Base-by-base conservation (phyloP, 2,329 filamentous ascomycete genomes). In the Fusarium sp. region DNA sequence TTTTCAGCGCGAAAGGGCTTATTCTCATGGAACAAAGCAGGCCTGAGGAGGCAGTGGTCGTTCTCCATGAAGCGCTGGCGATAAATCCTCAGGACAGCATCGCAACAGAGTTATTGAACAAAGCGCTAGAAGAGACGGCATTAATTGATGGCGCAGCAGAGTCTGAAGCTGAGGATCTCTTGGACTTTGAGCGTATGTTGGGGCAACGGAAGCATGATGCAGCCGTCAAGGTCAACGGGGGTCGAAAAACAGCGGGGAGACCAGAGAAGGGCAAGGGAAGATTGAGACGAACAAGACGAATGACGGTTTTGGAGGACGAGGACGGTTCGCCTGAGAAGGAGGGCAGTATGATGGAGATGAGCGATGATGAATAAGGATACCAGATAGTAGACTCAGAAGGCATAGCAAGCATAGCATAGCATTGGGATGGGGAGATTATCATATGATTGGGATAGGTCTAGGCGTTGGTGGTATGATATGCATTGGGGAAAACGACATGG, bases 1-100 rank as follows among this genome's bases (percentile, higher is more conserved):
- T 96, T 6, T 96, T 97, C 79, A 90, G 90, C 55, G 92, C 94
- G 17, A 96, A 97, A 78, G 96, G 94, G 0, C 86, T 98, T 22
- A 92, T 97, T 18, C 87, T 96, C 62, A 88, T 98, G 75, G 94
- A 98, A 78, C 87, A 94, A 75, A 90, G 90, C 22, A 87, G 90
- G 57, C 89, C 90, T 0, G 92, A 93, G 77, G 93, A 97, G 51
- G 96, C 96, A 1, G 91, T 96, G 8, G 87, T 92, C 15, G 91
- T 94, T 6, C 85, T 98, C 32, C 96, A 98, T 76, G 94, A 98
- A 81, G 94, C 94, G 3, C 86, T 96, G 22, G 92, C 93, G 0
- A 90, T 96, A 28, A 89, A 89, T 39, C 92, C 94, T 0, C 94
- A 96, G 82, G 94, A 96, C 78, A 90, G 93, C 10, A 92, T 95